These are phyloP conservation scores for Pseudonectria buxi DNA, from an alignment of 2,329 filamentous ascomycete genomes.

Conservation along the genomic window DNA sequence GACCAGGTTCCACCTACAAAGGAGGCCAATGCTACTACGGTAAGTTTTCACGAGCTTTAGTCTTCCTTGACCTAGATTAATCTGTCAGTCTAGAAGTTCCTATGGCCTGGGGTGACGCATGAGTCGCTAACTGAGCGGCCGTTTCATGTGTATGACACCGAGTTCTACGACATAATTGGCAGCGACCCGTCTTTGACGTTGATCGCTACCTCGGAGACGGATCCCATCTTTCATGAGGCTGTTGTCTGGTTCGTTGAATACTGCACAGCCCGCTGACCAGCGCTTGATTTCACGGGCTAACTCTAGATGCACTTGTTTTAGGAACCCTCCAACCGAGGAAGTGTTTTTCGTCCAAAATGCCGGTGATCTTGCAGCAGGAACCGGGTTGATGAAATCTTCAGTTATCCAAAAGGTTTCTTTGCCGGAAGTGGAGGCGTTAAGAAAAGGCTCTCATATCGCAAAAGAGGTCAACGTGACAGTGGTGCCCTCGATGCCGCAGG, in stretches of 20 bases:
- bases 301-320: too few relatives aligned
- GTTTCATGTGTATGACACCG: constrained; percentile 36
- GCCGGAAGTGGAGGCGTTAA: constrained; percentile 30
- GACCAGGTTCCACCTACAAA: constrained; percentile 9
- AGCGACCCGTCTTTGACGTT: constrained; percentile 41
- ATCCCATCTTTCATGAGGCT: constrained; percentile 50
- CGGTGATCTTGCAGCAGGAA: constrained; percentile 39
- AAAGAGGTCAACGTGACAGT: constrained; percentile 35
- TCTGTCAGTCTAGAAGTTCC: constrained; percentile 4
- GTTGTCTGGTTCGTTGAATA: constrained; percentile 36
- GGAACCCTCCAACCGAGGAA: constrained; percentile 40
- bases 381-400: constrained; percentile 43
- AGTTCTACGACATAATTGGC: constrained; percentile 45
- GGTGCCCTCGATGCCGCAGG: constrained; percentile 35
- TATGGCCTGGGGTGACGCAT: constrained; percentile 17
- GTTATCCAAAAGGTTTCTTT: constrained; percentile 45
- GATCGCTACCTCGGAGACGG: constrained; percentile 35
- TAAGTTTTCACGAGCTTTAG: neutral
- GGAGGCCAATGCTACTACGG: constrained; percentile 14
- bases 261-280: too few relatives aligned
- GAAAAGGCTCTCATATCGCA: constrained; percentile 1
- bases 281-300: too few relatives aligned
- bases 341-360: constrained; percentile 50
- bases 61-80: too few relatives aligned
- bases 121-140: constrained; percentile 15